These are phyloP conservation scores for Ascochyta viciae-villosae DNA, from an alignment of 2,329 filamentous ascomycete genomes.

Conservation along the genomic window DNA sequence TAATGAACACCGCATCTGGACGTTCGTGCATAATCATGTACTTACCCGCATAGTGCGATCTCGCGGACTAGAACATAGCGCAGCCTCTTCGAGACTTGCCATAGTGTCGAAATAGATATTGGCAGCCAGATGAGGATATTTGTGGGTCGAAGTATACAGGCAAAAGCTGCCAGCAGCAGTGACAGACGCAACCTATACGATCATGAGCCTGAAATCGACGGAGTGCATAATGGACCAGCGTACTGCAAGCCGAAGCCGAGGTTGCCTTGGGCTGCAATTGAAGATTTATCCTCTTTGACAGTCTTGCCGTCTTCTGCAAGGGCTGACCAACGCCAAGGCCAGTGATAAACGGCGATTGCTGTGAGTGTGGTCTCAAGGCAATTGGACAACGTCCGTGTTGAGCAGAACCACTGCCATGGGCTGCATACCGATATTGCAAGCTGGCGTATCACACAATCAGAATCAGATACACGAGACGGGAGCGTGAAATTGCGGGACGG, in stretches of 20 bases:
- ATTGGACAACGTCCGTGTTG: conserved; percentile 92
- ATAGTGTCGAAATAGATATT: conserved; percentile 64
- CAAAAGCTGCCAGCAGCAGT: conserved; percentile 77
- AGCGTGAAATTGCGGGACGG: conserved; percentile 20
- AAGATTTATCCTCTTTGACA: conserved; percentile 27
- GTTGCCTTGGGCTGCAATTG: conserved; percentile 47
- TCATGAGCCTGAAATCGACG: conserved; percentile 29
- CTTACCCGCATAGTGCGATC: conserved; percentile 65
- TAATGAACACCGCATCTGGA: neutral
- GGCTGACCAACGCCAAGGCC: conserved; percentile 77
- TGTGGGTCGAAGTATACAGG: conserved; percentile 86
- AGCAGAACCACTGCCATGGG: conserved; percentile 97
- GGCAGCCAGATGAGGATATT: conserved; percentile 85
- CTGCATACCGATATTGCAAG: conserved; percentile 74
- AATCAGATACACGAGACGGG: conserved; percentile 31
- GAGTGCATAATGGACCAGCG: conserved; percentile 22
- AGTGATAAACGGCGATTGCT: conserved; percentile 76
- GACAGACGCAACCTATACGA: conserved; percentile 57
- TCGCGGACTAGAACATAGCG: conserved; percentile 67
- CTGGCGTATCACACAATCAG: conserved; percentile 53
- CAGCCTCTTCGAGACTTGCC: conserved; percentile 53
- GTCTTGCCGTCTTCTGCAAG: conserved; percentile 25
- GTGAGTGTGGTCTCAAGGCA: conserved; percentile 91
- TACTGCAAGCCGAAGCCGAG: conserved; percentile 39
- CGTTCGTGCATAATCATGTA: conserved; percentile 15